Base-by-base conservation (phyloP, 164 flowering plant species). In the Vitis amurensis region DNA sequence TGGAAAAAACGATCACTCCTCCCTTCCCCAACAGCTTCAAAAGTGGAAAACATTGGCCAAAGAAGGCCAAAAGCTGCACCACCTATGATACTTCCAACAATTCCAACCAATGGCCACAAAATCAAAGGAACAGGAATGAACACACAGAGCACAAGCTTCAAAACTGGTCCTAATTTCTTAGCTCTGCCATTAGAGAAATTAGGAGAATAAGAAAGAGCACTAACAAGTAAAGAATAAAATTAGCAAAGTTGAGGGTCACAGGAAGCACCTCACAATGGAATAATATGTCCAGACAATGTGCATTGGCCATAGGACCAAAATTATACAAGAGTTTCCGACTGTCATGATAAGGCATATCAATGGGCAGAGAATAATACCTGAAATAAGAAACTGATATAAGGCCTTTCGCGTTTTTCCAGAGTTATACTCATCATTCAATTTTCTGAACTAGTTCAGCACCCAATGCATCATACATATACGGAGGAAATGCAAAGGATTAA, bases 11-110 rank as follows among this genome's bases (percentile, higher is more conserved):
- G 66, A 68, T 92, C 60, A 11, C 82, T 76, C 75, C 85, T 92
- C 69, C 96, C 94, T 75, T 86, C 96, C 64, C 88, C 97, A 69
- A 92, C 91, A 58, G 99, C 99, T 44, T 86, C 79, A 82, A 95
- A 90, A 55, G 99, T 95, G 61, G 91, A 91, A 71, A 83, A 66
- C 53, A 91, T 63, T 15, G 98, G 98, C 12, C 87, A 76, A 60
- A 88, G 71, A 73, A 91, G 73, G 29, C 96, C 98, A 79, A 90
- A 91, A 0, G 77, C 86, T 55, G 81, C 85, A 49, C 98, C 97
- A 2, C 82, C 87, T 44, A 91, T 44, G 50, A 93, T 70, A 63
- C 93, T 90, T 53, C 82, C 91, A 51, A 77, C 64, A 58, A 93
- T 88, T 14, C 94, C 89, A 68, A 90, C 67, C 53, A 82, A 48